Evolutionary conservation across 257 asterid species (phyloP), one percentile per base, ranked within the genome.

Genomic region (Gentiana dahurica): DNA sequence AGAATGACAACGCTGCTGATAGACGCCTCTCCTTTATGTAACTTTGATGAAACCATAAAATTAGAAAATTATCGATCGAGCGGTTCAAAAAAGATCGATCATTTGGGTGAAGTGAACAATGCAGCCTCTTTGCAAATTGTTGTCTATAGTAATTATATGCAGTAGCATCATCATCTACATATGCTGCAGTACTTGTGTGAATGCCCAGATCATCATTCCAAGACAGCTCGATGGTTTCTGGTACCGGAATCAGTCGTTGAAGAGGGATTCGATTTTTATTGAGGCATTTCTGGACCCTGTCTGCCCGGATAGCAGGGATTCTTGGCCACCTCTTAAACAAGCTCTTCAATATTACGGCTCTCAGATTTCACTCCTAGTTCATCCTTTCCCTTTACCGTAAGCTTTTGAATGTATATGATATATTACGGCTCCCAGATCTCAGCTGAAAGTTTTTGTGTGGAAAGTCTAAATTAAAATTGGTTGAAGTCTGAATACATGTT

Each of bases 241-340:
- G 94, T 91, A 68, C 77, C 65, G 62, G n/a, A 54, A 58, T 8
- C 59, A 63, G 10, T 2, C 67, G 8, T 67, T 59, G 36, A 39
- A 44, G 61, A 52, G 47, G 46, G 71, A 55, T 2, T 62, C 83
- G 34, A 68, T 87, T 0, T 7, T 77, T 11, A 77, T 91, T 46
- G 98, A 91, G 76, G 96, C 95, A 2, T 91, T 91, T 53, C 60
- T 87, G 2, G 98, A 87, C 71, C 96, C 98, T 49, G 85, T 91
- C 32, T 91, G 96, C 77, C 96, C 98, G 0, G 96, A 91, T 34
- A 77, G 80, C 69, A 67, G 93, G 33, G 96, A 85, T 71, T 71
- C 98, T 4, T 87, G 98, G 98, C 84, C 80, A 24, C 94, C 88
- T 11, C 89, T 91, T 12, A 85, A 78, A 51, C 55, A 67, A 50